Percentiles rank a stretch among this genome's conserved stretches.
phyloP scores from a whole-genome alignment of 1,139 yeast genomes.

The Candida sojae region DNA sequence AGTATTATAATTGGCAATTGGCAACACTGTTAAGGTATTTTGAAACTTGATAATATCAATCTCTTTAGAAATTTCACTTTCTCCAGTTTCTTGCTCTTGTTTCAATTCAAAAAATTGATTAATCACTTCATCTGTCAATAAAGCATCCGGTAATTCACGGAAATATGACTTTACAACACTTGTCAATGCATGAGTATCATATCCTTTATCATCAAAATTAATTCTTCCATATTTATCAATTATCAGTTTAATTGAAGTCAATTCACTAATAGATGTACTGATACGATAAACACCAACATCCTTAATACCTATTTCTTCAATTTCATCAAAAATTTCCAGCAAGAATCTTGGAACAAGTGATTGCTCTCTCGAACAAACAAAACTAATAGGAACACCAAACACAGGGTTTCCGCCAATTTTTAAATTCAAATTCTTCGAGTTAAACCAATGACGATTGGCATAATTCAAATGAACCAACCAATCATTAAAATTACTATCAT shows the following conservation, averaged over 20 bases:
- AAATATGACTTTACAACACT: conserved; percentile 85
- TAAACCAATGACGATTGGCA: conserved; percentile 60
- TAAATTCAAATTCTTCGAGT: conserved; percentile 40
- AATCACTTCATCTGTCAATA: conserved; percentile 58
- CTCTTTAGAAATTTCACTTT: conserved; percentile 10
- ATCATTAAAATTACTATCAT: conserved; percentile 65
- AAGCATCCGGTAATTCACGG: conserved; percentile 87
- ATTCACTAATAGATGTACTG: conserved; percentile 83
- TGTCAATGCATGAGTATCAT: conserved; percentile 86
- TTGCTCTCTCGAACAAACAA: conserved; percentile 73
- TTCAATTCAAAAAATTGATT: conserved; percentile 50
- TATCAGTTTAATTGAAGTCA: conserved; percentile 65
- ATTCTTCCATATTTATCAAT: conserved; percentile 71
- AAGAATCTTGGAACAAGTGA: conserved; percentile 66
- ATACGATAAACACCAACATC: conserved; percentile 93
- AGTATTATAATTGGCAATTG: conserved; percentile 65
- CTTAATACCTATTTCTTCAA: conserved; percentile 81
- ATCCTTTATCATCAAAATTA: conserved; percentile 63
- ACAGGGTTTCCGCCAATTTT: conserved; percentile 41
- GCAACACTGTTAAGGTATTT: conserved; percentile 52
- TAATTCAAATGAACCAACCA: conserved; percentile 64
- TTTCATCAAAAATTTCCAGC: conserved; percentile 63
- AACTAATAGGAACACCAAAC: conserved; percentile 86
- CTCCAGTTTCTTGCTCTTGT: conserved; percentile 30
- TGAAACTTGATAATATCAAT: conserved; percentile 40